These are phyloP conservation scores for Aethionema arabicum DNA, from an alignment of 345 rosid species.

Conservation along the genomic window DNA sequence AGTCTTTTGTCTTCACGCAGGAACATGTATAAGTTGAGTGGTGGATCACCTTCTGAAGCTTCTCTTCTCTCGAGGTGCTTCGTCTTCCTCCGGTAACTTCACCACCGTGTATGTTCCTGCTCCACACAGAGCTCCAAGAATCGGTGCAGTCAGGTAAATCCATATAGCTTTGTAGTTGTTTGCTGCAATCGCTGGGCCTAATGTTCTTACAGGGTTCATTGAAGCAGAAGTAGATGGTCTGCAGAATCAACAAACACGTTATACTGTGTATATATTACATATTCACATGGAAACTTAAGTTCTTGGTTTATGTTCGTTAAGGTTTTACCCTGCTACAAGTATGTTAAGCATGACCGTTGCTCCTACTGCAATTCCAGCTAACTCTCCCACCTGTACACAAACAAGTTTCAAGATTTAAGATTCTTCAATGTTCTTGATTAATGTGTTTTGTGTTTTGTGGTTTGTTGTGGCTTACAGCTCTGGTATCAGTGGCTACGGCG, in stretches of 20 bases:
- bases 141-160: conserved; percentile 82
- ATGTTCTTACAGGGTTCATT: conserved; percentile 86
- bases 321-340: conserved; percentile 74
- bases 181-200: conserved; percentile 85
- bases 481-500: conserved; percentile 90
- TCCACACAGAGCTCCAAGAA: conserved; percentile 79
- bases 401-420: neutral
- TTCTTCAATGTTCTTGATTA: neutral
- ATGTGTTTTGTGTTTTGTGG: neutral
- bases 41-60: conserved; percentile 60
- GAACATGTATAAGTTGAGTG: neutral
- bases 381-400: conserved; percentile 70
- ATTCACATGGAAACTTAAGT: too few species aligned
- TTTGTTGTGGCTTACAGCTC: conserved; percentile 57
- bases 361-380: conserved; percentile 93
- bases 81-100: conserved; percentile 68
- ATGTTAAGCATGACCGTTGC: conserved; percentile 90
- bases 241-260: conserved; percentile 7
- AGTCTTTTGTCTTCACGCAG: neutral
- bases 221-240: conserved; percentile 78
- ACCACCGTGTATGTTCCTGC: conserved; percentile 81
- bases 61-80: conserved; percentile 37
- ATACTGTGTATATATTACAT: too few species aligned
- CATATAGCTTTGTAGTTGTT: conserved; percentile 80
- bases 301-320: too few species aligned